These are phyloP conservation scores for Cephaloascus albidus DNA, from an alignment of 805 yeast genomes.

Conservation along the genomic window DNA sequence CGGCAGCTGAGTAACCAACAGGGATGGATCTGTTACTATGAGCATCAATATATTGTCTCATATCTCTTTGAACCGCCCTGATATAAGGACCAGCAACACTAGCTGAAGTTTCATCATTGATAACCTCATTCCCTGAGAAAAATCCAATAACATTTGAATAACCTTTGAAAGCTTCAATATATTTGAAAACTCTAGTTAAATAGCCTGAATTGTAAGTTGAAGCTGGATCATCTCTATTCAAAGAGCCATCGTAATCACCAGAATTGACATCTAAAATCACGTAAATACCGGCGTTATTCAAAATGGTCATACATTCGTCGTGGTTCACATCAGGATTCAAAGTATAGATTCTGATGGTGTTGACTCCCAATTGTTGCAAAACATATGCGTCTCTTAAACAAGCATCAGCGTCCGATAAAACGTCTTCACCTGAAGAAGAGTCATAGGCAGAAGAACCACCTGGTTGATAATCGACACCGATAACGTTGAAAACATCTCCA, in stretches of 20 bases:
- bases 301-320: conserved; percentile 84
- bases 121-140: conserved; percentile 86
- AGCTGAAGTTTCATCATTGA: conserved; percentile 64
- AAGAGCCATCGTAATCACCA: conserved; percentile 55
- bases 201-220: conserved; percentile 65
- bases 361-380: conserved; percentile 74
- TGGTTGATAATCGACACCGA: conserved; percentile 89
- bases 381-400: conserved; percentile 78
- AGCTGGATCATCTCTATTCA: conserved; percentile 63
- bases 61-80: conserved; percentile 88
- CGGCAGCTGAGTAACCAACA: conserved; percentile 96
- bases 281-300: conserved; percentile 87
- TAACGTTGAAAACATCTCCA: conserved; percentile 63
- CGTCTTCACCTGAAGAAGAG: conserved; percentile 36
- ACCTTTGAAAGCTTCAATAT: conserved; percentile 74
- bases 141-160: conserved; percentile 84
- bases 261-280: conserved; percentile 79
- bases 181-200: conserved; percentile 70
- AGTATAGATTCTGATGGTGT: conserved; percentile 78
- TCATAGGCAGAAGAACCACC: conserved; percentile 73
- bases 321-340: conserved; percentile 79
- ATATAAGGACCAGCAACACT: conserved; percentile 63
- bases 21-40: conserved; percentile 73
- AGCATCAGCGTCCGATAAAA: conserved; percentile 54
- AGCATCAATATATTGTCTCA: conserved; percentile 68